Conservation (phyloP, 192 early-diverging fungal genomes). For the Diversispora epigaea region DNA sequence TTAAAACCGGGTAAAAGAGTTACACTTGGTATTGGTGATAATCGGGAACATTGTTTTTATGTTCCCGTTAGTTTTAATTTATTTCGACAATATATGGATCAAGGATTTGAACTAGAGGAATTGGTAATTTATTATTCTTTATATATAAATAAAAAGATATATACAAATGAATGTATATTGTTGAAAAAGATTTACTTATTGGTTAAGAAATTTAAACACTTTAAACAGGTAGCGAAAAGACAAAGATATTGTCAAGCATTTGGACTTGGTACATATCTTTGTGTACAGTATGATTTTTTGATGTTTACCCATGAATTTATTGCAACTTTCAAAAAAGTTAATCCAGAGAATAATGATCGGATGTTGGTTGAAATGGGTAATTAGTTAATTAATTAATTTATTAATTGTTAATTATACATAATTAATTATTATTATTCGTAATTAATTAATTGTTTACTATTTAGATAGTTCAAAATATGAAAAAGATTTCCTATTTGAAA, state of each 20-base stretch:
- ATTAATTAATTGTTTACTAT: conserved; percentile 27
- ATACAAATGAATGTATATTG: not conserved
- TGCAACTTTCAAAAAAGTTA: conserved; percentile 74
- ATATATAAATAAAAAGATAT: not conserved
- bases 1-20: conserved; percentile 68
- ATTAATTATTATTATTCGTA: not conserved
- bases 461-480: conserved; percentile 35
- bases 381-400: not conserved
- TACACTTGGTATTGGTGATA: conserved; percentile 93
- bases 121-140: conserved; percentile 40
- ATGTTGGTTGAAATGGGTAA: conserved; percentile 53
- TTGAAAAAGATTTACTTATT: not conserved
- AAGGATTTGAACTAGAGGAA: conserved; percentile 89
- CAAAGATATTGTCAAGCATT: conserved; percentile 86
- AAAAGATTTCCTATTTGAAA: conserved; percentile 23
- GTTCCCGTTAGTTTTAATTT: conserved; percentile 83
- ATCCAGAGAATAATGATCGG: conserved; percentile 47
- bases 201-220: not conserved
- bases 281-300: conserved; percentile 86
- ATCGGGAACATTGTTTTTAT: conserved; percentile 87
- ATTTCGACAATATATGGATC: conserved; percentile 75
- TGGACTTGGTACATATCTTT: conserved; percentile 84
- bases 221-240: conserved; percentile 70
- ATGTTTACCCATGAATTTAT: conserved; percentile 95
- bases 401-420: conserved; percentile 26